Base-by-base conservation (phyloP, 352 stramenopile species). In the Globisporangium nodosum region DNA sequence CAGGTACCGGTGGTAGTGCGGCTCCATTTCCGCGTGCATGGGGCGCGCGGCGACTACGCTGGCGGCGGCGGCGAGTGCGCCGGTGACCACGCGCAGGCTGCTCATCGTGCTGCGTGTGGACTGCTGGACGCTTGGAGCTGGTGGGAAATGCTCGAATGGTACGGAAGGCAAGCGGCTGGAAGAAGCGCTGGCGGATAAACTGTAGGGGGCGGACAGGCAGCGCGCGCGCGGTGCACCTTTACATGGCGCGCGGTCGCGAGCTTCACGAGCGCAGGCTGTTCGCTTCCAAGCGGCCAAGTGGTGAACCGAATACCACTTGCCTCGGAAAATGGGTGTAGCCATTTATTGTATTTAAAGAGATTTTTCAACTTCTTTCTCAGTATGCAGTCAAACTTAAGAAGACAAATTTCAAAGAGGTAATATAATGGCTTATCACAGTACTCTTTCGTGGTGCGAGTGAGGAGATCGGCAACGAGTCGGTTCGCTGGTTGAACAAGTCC, bases 1-100 rank as follows among this genome's bases (percentile, higher is more conserved):
- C 50, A 89, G 67, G 51, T 87, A 89, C 1, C 73, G 74, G 37
- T 74, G 51, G 49, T 81, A 79, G 46, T 77, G 50, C 27, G 64
- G 49, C 24, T 45, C 57, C 20, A 72, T 67, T 7, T 53, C 62
- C 1, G 58, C 57, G 50, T 78, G 52, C 48, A 64, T 68, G 18
- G 58, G 70, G 8, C 49, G 68, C 15, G 53, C 49, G 30, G 11
- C 16, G 7, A 27, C 30, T 39, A 7, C 47, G 45, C 64, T 55
- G n/a, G 66, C 40, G n/a, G 58, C 63, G 30, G 76, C 45, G 5
- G 58, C 46, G 33, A 76, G 51, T 20, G 57, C 48, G 24, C 52
- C 35, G 13, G 39, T 42, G 42, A 56, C 33, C 49, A 31, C 31
- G 39, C 54, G 49, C 42, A 57, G 3, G 18, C 51, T 63, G 40